phyloP scores from a whole-genome alignment of 2,329 filamentous ascomycete species.

The Grosmannia serpens region DNA sequence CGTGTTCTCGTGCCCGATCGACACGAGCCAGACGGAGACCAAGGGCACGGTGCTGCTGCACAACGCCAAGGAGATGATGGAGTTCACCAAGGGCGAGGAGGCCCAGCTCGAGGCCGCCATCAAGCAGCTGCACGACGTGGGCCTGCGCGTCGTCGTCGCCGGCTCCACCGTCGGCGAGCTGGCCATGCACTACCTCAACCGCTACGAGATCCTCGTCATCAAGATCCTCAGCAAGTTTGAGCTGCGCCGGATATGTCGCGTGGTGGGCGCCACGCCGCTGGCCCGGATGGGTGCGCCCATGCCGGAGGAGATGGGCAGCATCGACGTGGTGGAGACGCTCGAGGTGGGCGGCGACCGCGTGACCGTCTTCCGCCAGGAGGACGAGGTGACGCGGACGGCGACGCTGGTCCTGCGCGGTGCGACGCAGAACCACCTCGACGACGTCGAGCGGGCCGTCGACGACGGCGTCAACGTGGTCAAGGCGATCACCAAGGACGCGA shows the following conservation, averaged over 20 bases:
- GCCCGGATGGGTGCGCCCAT: slow-evolving; percentile 92
- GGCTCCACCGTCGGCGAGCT: slow-evolving; percentile 92
- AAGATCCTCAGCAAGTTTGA: slow-evolving; percentile 98
- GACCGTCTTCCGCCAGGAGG: slow-evolving; percentile 95
- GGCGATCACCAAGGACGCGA: slow-evolving; percentile 86
- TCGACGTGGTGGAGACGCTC: slow-evolving; percentile 91
- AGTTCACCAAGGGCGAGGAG: slow-evolving; percentile 97
- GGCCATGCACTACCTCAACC: slow-evolving; percentile 95
- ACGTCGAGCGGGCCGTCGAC: slow-evolving; percentile 92
- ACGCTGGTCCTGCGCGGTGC: slow-evolving; percentile 90
- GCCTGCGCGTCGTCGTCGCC: slow-evolving; percentile 81
- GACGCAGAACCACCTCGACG: slow-evolving; percentile 95
- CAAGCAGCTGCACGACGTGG: slow-evolving; percentile 93
- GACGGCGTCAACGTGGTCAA: slow-evolving; percentile 98
- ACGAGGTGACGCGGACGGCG: slow-evolving; percentile 81
- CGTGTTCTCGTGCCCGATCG: slow-evolving; percentile 92
- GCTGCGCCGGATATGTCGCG: slow-evolving; percentile 84
- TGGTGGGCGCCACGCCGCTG: slow-evolving; percentile 92
- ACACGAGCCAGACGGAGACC: slow-evolving; percentile 92
- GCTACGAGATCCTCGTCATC: slow-evolving; percentile 89
- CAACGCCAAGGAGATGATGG: slow-evolving; percentile 96
- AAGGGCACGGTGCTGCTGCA: slow-evolving; percentile 96
- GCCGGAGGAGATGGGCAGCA: slow-evolving; percentile 97
- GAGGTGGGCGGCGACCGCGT: slow-evolving; percentile 98
- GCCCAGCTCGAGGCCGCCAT: slow-evolving; percentile 77